Conservation (phyloP, 2,329 filamentous ascomycete species). For the Ascochyta fabae region DNA sequence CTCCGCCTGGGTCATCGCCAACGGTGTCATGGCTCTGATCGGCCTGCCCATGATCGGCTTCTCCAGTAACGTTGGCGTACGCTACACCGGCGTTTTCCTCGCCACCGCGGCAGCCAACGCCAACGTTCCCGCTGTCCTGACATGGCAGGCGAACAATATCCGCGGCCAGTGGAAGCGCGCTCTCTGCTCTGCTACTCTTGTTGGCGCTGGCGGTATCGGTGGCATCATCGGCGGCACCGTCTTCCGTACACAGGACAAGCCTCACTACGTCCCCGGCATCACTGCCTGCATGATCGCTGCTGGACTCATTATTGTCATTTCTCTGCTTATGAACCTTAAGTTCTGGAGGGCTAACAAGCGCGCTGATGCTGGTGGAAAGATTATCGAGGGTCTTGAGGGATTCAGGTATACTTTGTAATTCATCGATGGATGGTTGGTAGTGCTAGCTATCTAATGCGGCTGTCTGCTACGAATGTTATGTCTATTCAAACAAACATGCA, state of each 20-base stretch:
- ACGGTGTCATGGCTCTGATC: conserved; percentile 69
- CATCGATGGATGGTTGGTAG: neutral
- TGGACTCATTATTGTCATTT: conserved; percentile 44
- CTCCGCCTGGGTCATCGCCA: conserved; percentile 70
- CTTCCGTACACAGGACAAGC: conserved; percentile 60
- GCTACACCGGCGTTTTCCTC: conserved; percentile 70
- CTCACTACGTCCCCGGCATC: conserved; percentile 45
- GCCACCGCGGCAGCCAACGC: conserved; percentile 75
- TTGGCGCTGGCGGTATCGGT: conserved; percentile 77
- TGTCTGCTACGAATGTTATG: conserved; percentile 1
- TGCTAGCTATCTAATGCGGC: neutral
- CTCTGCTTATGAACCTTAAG: conserved; percentile 38
- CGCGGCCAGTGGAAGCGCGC: conserved; percentile 88
- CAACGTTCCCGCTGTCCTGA: conserved; percentile 75
- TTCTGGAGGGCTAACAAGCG: conserved; percentile 48
- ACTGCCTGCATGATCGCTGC: conserved; percentile 47
- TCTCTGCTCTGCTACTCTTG: conserved; percentile 75
- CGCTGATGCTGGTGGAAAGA: conserved; percentile 48
- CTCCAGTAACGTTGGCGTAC: conserved; percentile 60
- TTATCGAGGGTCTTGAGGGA: conserved; percentile 46
- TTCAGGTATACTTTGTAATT: conserved; percentile 41
- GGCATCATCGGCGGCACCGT: conserved; percentile 79
- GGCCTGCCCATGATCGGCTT: conserved; percentile 77
- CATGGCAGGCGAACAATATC: conserved; percentile 88
- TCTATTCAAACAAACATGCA: neutral